phyloP scores from a whole-genome alignment of 331 rosid species.

The Acacia pycnantha region DNA sequence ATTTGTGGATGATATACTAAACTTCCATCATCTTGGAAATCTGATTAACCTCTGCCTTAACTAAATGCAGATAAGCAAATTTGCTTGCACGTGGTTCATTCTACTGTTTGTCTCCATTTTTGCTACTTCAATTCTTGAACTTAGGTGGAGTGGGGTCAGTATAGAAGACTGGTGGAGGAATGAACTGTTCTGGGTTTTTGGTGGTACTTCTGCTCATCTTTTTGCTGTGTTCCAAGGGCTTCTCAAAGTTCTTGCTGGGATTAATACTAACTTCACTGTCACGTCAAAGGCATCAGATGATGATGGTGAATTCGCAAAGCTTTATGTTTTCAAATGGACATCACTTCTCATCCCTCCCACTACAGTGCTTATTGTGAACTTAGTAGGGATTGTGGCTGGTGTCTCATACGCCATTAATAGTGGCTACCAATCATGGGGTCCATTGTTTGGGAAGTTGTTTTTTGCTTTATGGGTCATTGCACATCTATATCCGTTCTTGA shows the following conservation, averaged over 20 bases:
- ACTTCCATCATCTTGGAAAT: background rate
- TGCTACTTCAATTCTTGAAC: constrained; percentile 93
- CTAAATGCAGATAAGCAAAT: constrained; percentile 89
- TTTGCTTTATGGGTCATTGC: constrained; percentile 98
- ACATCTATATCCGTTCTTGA: constrained; percentile 94
- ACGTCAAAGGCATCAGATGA: constrained; percentile 95
- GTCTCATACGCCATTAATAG: constrained; percentile 92
- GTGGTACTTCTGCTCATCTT: constrained; percentile 98
- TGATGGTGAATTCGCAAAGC: constrained; percentile 93
- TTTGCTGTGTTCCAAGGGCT: constrained; percentile 99
- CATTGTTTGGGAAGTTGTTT: constrained; percentile 86
- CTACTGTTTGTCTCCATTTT: constrained; percentile 90
- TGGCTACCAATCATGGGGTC: constrained; percentile 99
- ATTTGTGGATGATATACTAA: background rate
- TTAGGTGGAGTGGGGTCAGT: constrained; percentile 99
- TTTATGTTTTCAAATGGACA: constrained; percentile 97
- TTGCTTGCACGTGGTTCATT: constrained; percentile 97
- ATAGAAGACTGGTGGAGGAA: constrained; percentile 99
- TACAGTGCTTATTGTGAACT: constrained; percentile 82
- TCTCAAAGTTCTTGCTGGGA: constrained; percentile 96
- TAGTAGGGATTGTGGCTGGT: constrained; percentile 95
- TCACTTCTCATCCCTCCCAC: constrained; percentile 98
- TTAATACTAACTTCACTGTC: constrained; percentile 93
- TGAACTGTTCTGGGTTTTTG: constrained; percentile 98
- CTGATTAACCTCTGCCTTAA: constrained; percentile 10